Base-by-base conservation (phyloP, 225 moss, liverwort and hornwort genomes). In the Pleurozium schreberi region DNA sequence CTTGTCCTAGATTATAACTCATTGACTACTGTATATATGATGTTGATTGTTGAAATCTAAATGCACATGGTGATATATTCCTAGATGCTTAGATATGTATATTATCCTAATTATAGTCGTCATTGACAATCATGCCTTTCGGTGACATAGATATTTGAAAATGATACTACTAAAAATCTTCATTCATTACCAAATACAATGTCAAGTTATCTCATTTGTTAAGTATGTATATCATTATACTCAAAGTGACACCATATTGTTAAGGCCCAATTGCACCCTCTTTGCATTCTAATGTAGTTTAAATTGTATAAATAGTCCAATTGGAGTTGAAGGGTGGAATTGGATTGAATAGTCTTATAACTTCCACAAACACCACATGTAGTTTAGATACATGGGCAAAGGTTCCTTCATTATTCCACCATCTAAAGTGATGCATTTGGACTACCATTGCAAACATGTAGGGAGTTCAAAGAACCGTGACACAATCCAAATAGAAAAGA, bases 381-480 rank as follows among this genome's bases (percentile, higher is more conserved):
- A 5, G 14, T 43, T 43, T 71, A 38, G 9, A 16, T 0, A 17
- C 1, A 16, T 43, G 5, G 27, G 2, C 27, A 71, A 8, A 70
- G 9, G 15, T 42, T 42, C 13, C 14, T 40, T n/a, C 2, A 4
- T 69, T 40, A 68, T n/a, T 23, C 23, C 4, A 25, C 14, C 14
- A 40, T 42, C 43, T 27, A 3, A 71, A 27, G 5, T 9, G 43
- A 43, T 10, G 9, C 16, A 16, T 28, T 71, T 9, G 4, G 11
- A 30, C 17, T 30, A 28, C 30, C 27, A 47, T 47, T 30, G 18
- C 30, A 74, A 47, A 0, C 0, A 0, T 47, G 0, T 18, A 47
- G 10, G 18, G 1, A 30, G 4, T 18, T 1, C 2, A 17, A 45
- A 73, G 16, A 28, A 40, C 8, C 8, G 42, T 1, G 3, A 8